Conservation (phyloP, 805 yeast genomes). For the Metschnikowia sp. region DNA sequence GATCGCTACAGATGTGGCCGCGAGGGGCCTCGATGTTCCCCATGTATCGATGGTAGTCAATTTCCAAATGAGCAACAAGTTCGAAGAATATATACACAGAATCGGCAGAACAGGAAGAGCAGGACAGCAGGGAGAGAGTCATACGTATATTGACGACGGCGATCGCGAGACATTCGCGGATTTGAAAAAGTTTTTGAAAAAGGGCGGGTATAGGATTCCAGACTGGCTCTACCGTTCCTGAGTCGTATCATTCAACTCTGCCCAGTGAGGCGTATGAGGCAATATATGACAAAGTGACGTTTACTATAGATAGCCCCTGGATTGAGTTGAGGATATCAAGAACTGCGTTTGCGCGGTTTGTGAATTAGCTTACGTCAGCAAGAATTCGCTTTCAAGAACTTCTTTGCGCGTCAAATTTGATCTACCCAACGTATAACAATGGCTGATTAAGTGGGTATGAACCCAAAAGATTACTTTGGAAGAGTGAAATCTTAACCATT, state of each 20-base stretch:
- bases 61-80: slow-evolving; percentile 72
- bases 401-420: no score
- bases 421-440: no score
- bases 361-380: no score
- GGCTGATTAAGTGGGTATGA: no score
- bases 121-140: slow-evolving; percentile 73
- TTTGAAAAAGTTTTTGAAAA: slow-evolving; percentile 46
- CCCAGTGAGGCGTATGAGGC: no score
- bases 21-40: slow-evolving; percentile 92
- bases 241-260: neutral
- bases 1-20: slow-evolving; percentile 94
- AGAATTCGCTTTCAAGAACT: no score
- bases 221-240: slow-evolving; percentile 21
- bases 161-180: slow-evolving; percentile 53
- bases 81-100: slow-evolving; percentile 87
- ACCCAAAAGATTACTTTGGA: no score
- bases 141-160: slow-evolving; percentile 63
- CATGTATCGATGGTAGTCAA: slow-evolving; percentile 82
- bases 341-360: no score
- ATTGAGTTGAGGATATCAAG: no score
- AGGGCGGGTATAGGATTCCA: slow-evolving; percentile 29
- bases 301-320: no score
- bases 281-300: no score
- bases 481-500: no score
- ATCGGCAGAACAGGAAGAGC: slow-evolving; percentile 98